These are phyloP conservation scores for Fusarium sp. DNA, from an alignment of 2,329 filamentous ascomycete species.

Conservation along the genomic window DNA sequence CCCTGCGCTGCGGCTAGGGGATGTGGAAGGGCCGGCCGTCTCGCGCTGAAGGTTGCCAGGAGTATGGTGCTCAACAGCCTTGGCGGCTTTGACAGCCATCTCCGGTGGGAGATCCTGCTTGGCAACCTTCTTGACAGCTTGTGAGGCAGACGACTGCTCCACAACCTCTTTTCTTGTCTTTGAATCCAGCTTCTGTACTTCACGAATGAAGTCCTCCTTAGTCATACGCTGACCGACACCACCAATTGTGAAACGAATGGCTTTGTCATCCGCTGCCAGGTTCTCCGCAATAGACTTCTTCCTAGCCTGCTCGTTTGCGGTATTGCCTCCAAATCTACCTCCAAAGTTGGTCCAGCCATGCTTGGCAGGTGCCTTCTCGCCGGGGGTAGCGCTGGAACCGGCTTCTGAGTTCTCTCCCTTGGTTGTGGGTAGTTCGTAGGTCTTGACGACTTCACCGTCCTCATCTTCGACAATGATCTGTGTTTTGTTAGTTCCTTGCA, in stretches of 20 bases:
- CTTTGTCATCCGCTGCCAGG: slow-evolving; percentile 76
- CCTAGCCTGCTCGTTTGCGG: slow-evolving; percentile 56
- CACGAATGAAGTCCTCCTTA: slow-evolving; percentile 83
- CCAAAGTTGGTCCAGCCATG: slow-evolving; percentile 67
- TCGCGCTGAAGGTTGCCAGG: slow-evolving; percentile 18
- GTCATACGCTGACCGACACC: slow-evolving; percentile 82
- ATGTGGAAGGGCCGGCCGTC: slow-evolving; percentile 22
- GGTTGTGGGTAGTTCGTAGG: slow-evolving; percentile 79
- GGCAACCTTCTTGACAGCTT: slow-evolving; percentile 65
- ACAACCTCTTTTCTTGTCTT: slow-evolving; percentile 71
- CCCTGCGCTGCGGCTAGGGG: slow-evolving; percentile 30
- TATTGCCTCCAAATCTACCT: slow-evolving; percentile 35
- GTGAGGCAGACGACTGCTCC: slow-evolving; percentile 65
- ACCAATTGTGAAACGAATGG: slow-evolving; percentile 83
- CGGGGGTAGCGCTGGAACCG: slow-evolving; percentile 57
- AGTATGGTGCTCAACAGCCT: slow-evolving; percentile 36
- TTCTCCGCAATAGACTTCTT: slow-evolving; percentile 60
- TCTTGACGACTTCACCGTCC: slow-evolving; percentile 88
- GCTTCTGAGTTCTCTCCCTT: slow-evolving; percentile 56
- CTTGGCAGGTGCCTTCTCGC: slow-evolving; percentile 59
- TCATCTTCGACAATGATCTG: slow-evolving; percentile 90
- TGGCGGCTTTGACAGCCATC: slow-evolving; percentile 41
- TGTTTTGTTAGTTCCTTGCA: slow-evolving; percentile 49
- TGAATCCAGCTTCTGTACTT: slow-evolving; percentile 80
- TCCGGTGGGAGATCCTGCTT: slow-evolving; percentile 56